Percentiles rank a stretch among this genome's conserved stretches.
Conservation (phyloP, 306 rosid species). For the Begonia masoniana region DNA sequence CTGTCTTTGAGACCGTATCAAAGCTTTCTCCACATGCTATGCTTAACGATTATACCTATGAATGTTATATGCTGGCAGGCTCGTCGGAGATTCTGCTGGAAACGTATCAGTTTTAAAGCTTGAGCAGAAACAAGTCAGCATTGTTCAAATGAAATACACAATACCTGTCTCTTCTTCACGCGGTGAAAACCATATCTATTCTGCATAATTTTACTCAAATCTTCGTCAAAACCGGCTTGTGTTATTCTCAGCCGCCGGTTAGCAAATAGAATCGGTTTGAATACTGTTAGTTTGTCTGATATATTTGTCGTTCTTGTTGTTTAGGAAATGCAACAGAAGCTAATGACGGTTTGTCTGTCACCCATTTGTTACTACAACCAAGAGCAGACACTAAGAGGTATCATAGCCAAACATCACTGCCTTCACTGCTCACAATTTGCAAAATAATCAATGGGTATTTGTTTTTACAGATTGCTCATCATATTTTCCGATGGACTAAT, state of each 20-base stretch:
- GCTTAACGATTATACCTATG: background rate
- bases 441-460: slow-evolving; percentile 3
- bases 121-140: slow-evolving; percentile 35
- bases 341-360: slow-evolving; percentile 26
- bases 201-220: slow-evolving; percentile 1
- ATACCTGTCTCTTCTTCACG: slow-evolving; percentile 58
- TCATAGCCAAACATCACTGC: slow-evolving; percentile 1
- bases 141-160: slow-evolving; percentile 42
- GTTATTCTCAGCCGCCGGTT: too few species aligned
- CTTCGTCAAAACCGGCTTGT: slow-evolving; percentile 4
- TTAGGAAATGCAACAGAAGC: slow-evolving; percentile 48
- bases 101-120: slow-evolving; percentile 63
- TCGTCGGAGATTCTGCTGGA: slow-evolving; percentile 58
- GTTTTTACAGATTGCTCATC: slow-evolving; percentile 50
- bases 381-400: slow-evolving; percentile 75
- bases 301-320: slow-evolving; percentile 8
- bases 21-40: background rate
- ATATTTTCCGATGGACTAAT: slow-evolving; percentile 54
- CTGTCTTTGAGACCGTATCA: background rate
- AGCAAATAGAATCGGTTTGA: too few species aligned
- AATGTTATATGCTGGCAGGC: slow-evolving; percentile 32
- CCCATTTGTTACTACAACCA: slow-evolving; percentile 65
- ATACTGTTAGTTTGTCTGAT: too few species aligned
- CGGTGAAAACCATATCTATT: slow-evolving; percentile 29
- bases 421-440: slow-evolving; percentile 2